Conservation (phyloP, 371 early-diverging fungal genomes). For the Catenaria anguillulae region DNA sequence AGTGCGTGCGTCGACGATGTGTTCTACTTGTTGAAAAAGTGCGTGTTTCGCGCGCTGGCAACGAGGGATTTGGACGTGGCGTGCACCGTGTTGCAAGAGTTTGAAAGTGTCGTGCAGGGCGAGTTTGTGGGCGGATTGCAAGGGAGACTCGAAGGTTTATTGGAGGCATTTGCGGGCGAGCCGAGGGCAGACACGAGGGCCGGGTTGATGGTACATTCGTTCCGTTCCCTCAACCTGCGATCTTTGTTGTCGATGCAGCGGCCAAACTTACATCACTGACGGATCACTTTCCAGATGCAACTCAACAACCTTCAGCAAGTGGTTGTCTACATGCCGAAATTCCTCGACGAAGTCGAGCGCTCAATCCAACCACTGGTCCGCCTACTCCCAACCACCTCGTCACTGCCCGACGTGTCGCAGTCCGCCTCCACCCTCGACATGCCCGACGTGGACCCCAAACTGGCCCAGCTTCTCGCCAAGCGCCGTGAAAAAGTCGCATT, state of each 20-base stretch:
- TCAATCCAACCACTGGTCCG: neutral
- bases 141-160: neutral
- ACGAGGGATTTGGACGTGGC: constrained; percentile 52
- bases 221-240: too few species aligned
- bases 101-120: neutral
- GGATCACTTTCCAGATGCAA: neutral
- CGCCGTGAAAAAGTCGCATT: neutral
- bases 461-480: neutral
- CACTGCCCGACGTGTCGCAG: neutral
- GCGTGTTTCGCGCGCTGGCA: constrained; percentile 48
- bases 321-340: neutral
- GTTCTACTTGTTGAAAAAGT: constrained; percentile 73
- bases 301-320: neutral
- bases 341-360: neutral
- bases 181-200: neutral
- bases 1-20: constrained; percentile 85
- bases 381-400: neutral
- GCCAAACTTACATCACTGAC: too few species aligned
- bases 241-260: too few species aligned
- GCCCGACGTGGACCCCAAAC: neutral
- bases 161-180: neutral
- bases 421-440: neutral
- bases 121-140: neutral
- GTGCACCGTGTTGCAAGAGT: constrained; percentile 31
- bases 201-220: neutral